These are phyloP conservation scores for Trichosanthes truncata DNA, from an alignment of 306 rosid genomes.

Conservation along the genomic window DNA sequence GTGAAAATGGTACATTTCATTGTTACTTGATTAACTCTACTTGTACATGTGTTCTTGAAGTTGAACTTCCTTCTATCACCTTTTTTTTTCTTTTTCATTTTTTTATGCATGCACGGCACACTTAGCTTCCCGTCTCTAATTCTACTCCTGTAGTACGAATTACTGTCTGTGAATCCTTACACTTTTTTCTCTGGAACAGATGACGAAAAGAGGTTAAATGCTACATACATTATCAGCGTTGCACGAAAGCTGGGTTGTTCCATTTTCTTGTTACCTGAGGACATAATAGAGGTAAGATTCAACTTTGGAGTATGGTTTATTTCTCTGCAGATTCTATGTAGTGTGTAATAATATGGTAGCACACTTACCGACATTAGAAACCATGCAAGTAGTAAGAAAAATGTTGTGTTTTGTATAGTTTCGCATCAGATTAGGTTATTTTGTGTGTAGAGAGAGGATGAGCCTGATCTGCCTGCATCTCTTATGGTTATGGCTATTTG, in stretches of 20 bases:
- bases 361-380: neutral
- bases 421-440: neutral
- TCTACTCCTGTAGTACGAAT: neutral
- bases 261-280: conserved; percentile 86
- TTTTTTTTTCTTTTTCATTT: neutral
- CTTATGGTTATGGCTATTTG: neutral
- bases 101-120: too few species aligned
- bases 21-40: neutral
- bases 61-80: neutral
- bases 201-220: conserved; percentile 87
- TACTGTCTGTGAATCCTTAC: neutral
- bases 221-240: conserved; percentile 86
- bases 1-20: conserved; percentile 58
- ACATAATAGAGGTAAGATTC: conserved; percentile 74
- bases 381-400: too few species aligned
- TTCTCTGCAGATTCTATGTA: neutral
- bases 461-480: neutral
- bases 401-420: neutral
- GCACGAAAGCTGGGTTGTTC: conserved; percentile 97
- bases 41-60: neutral
- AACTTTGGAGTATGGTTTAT: neutral
- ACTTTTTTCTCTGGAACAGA: conserved; percentile 29
- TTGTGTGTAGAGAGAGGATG: neutral
- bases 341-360: too few species aligned
- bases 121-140: neutral